Conservation (phyloP, 768 basidiomycete species). For the Hericium rajendrae region DNA sequence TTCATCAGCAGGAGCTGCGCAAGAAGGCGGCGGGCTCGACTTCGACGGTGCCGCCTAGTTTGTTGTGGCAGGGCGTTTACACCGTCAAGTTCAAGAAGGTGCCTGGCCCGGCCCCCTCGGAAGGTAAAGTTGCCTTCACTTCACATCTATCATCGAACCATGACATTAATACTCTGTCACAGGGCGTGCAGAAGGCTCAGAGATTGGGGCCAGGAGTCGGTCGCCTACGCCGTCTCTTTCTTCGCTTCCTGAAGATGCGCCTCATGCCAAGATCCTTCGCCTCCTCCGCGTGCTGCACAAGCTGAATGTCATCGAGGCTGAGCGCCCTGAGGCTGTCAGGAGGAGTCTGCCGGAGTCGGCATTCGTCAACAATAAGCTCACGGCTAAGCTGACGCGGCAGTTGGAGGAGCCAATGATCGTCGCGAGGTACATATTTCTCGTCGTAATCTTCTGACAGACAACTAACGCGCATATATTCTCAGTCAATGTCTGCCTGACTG, state of each 20-base stretch:
- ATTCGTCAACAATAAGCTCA: slow-evolving; percentile 96
- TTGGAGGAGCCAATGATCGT: slow-evolving; percentile 99
- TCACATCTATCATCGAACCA: no score
- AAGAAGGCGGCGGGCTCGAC: slow-evolving; percentile 46
- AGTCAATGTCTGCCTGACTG: slow-evolving; percentile 96
- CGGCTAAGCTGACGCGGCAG: slow-evolving; percentile 95
- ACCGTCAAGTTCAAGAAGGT: slow-evolving; percentile 93
- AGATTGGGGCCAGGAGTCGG: slow-evolving; percentile 38
- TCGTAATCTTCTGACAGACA: slow-evolving; percentile 3
- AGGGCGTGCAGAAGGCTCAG: slow-evolving; percentile 32
- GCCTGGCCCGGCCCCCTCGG: slow-evolving; percentile 64
- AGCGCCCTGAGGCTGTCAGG: slow-evolving; percentile 46
- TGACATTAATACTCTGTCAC: slow-evolving; percentile 3
- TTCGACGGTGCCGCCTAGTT: slow-evolving; percentile 44
- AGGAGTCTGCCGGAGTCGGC: slow-evolving; percentile 66
- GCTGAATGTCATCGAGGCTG: slow-evolving; percentile 65
- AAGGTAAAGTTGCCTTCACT: no score
- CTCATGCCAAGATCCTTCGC: slow-evolving; percentile 84
- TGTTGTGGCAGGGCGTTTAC: slow-evolving; percentile 87
- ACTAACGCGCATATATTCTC: not conserved
- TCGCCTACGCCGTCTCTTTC: slow-evolving; percentile 62
- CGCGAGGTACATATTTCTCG: slow-evolving; percentile 55
- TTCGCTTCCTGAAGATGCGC: slow-evolving; percentile 74
- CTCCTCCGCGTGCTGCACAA: slow-evolving; percentile 82
- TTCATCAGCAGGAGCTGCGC: slow-evolving; percentile 83